phyloP scores from a whole-genome alignment of 257 asterid species.

The Leptodermis oblonga region DNA sequence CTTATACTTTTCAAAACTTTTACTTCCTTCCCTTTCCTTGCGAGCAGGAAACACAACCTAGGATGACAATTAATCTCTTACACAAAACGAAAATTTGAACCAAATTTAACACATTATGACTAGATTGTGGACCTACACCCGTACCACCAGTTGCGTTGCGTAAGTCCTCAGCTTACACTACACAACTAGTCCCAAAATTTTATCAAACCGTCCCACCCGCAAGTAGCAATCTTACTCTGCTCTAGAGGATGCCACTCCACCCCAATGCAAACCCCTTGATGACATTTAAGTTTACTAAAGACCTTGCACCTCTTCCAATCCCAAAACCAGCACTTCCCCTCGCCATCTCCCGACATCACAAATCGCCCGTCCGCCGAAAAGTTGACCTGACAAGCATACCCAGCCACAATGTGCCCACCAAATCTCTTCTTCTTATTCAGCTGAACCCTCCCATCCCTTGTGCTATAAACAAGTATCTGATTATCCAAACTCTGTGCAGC shows the following conservation, averaged over 20 bases:
- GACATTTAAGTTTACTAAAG: constrained; percentile 89
- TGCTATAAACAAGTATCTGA: constrained; percentile 89
- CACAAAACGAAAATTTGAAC: too few relatives aligned
- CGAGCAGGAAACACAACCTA: too few relatives aligned
- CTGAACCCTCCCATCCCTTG: constrained; percentile 95
- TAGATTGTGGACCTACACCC: too few relatives aligned
- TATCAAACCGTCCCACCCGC: constrained; percentile 99
- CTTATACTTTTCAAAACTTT: too few relatives aligned
- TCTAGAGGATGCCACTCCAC: constrained; percentile 97
- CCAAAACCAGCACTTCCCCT: constrained; percentile 99
- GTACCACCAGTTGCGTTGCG: too few relatives aligned
- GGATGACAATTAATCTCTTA: too few relatives aligned
- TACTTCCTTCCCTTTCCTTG: too few relatives aligned
- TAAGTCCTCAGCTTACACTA: too few relatives aligned
- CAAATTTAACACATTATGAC: too few relatives aligned
- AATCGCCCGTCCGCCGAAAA: constrained; percentile 97
- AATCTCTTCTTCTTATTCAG: constrained; percentile 96
- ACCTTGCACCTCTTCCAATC: constrained; percentile 99
- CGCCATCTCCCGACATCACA: constrained; percentile 98
- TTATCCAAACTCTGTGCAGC: constrained; percentile 99
- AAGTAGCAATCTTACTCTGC: constrained; percentile 98
- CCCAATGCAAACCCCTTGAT: constrained; percentile 94
- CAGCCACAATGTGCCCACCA: constrained; percentile 94
- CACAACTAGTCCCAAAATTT: too few relatives aligned
- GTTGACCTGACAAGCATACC: constrained; percentile 98